A percentile compares a stretch with the other conserved stretches of the same genome.
phyloP scores from a whole-genome alignment of 148 eudicot species.

The Camellia granthamiana region DNA sequence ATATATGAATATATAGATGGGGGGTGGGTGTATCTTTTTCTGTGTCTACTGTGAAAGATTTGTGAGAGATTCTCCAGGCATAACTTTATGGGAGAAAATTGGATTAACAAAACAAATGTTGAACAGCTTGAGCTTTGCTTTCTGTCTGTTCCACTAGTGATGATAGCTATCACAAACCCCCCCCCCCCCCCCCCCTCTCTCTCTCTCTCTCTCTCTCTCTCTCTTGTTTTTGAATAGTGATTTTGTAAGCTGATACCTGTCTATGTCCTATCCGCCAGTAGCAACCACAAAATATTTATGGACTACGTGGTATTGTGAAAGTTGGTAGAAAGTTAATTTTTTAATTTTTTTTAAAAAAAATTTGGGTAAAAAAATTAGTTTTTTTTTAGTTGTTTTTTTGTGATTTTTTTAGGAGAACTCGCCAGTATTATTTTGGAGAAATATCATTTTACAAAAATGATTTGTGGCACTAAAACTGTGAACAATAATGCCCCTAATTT shows the following conservation, averaged over 20 bases:
- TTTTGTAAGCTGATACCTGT: background rate
- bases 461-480: too few species aligned
- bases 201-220: background rate
- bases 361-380: too few species aligned
- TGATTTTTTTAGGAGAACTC: too few species aligned
- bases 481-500: too few species aligned
- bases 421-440: too few species aligned
- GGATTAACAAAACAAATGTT: constrained; percentile 9
- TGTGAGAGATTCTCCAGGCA: constrained; percentile 43
- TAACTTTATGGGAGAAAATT: constrained; percentile 31
- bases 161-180: background rate
- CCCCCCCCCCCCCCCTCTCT: too few species aligned
- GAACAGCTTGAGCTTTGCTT: constrained; percentile 28
- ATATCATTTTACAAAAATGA: too few species aligned
- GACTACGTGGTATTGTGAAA: too few species aligned
- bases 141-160: constrained; percentile 26
- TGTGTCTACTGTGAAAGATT: constrained; percentile 39
- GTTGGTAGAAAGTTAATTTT: too few species aligned
- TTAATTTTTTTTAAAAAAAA: too few species aligned
- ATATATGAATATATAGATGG: constrained; percentile 10
- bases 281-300: background rate
- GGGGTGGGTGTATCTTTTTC: constrained; percentile 3
- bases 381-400: too few species aligned
- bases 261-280: constrained; percentile 3
- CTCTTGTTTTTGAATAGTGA: background rate